Conservation (phyloP, 2,329 filamentous ascomycete genomes). For the Scedosporium minutisporum region DNA sequence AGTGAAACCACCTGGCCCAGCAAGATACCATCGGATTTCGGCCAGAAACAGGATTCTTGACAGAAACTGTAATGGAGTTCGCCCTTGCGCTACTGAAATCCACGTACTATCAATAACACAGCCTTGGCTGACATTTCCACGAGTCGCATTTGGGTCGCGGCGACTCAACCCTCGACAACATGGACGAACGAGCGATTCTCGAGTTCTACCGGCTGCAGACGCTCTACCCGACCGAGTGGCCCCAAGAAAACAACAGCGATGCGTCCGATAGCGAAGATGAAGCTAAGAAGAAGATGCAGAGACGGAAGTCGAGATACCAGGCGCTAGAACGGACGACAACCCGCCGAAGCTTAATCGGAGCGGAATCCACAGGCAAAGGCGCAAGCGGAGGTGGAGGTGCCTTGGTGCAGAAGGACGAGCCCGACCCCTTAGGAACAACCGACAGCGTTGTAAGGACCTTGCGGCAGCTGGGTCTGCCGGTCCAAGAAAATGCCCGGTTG, state of each 20-base stretch:
- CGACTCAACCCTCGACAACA: constrained; percentile 17
- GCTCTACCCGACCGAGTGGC: constrained; percentile 77
- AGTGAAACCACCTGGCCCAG: too few relatives aligned
- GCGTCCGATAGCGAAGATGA: constrained; percentile 52
- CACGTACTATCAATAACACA: background rate
- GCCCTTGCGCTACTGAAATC: background rate
- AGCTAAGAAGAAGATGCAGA: constrained; percentile 34
- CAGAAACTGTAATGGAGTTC: background rate
- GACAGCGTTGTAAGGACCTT: constrained; percentile 79
- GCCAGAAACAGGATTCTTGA: background rate
- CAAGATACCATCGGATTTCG: background rate
- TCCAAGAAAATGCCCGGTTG: constrained; percentile 74
- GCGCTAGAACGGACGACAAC: constrained; percentile 70
- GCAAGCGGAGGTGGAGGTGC: constrained; percentile 59
- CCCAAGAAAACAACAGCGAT: constrained; percentile 65
- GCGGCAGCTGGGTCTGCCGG: constrained; percentile 63
- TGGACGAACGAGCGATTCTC: constrained; percentile 66
- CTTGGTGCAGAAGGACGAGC: constrained; percentile 80
- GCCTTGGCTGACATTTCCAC: background rate
- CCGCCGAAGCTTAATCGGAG: constrained; percentile 57
- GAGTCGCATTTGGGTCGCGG: background rate
- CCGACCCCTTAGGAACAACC: constrained; percentile 79
- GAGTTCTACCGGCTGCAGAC: constrained; percentile 83
- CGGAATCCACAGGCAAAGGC: constrained; percentile 54
- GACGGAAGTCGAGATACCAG: constrained; percentile 71